Evolutionary conservation across 306 rosid species (phyloP), one percentile per base, ranked within the genome.

Genomic region (Prunus padus): DNA sequence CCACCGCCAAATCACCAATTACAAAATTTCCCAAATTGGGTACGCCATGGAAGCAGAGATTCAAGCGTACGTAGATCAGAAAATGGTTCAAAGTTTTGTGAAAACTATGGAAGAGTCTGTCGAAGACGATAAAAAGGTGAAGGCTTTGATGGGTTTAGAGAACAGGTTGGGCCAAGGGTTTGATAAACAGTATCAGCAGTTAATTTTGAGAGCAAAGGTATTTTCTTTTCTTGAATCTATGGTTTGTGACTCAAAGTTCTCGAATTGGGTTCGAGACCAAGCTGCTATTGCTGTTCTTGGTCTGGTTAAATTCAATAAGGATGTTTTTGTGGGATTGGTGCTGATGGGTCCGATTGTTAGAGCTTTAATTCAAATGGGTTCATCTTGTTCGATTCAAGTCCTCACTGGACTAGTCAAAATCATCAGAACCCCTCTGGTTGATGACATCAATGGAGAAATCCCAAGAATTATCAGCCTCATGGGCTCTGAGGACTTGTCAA

Each of bases 321-420:
- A 86, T 15, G 97, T 91, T 14, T 91, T 91, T 65, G 92, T 89
- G 0, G 97, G 97, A 28, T 74, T 91, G 71, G 90, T 88, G 28
- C 33, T 91, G 9, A 91, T 91, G 95, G 91, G 97, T 65, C 88
- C 92, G 16, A 88, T 80, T 0, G 51, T 88, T 22, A 31, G 73
- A 18, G 76, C 90, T 4, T 45, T 91, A 51, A 71, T 85, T 0
- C 61, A 75, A 25, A 82, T 85, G 67, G 75, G 78, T 30, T 81
- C 95, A 0, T 49, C 57, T 2, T 54, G 84, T 42, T 83, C 93
- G 16, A 70, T 89, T 2, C 33, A 67, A 71, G 88, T 91, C 14
- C 66, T 91, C 3, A 33, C 79, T 3, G 80, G 81, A 1, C 83
- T 91, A 6, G 76, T 91, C 46, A 69, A 71, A 13, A 66, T 86